These are phyloP conservation scores for Alternaria viburni DNA, from an alignment of 2,329 filamentous ascomycete genomes.

Conservation along the genomic window DNA sequence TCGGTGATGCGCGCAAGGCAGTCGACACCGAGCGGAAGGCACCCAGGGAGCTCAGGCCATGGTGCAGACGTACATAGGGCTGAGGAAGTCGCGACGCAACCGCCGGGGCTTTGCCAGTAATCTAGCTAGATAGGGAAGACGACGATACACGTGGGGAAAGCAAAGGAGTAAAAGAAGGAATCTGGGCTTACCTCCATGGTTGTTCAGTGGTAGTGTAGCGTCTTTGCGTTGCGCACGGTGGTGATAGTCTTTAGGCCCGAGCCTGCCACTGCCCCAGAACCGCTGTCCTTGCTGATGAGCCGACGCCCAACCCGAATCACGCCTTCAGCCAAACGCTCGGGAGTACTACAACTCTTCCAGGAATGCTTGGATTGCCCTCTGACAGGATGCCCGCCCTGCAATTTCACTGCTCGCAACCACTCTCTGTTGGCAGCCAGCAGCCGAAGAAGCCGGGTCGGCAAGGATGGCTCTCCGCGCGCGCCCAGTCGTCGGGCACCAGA, in stretches of 20 bases:
- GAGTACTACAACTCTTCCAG: not conserved
- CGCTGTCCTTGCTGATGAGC: conserved; percentile 1
- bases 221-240: conserved; percentile 37
- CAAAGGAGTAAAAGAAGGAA: conserved; percentile 25
- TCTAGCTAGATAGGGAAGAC: conserved; percentile 9
- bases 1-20: conserved; percentile 35
- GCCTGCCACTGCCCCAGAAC: conserved; percentile 12
- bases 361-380: not conserved
- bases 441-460: conserved; percentile 16
- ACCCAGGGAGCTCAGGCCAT: conserved; percentile 37
- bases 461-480: conserved; percentile 14
- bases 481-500: conserved; percentile 14
- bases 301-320: conserved; percentile 3
- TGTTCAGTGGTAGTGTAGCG: conserved; percentile 30
- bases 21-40: conserved; percentile 22
- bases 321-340: not conserved
- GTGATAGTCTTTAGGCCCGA: conserved; percentile 31
- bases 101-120: conserved; percentile 5
- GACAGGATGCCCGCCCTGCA: conserved; percentile 3
- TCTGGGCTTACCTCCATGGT: conserved; percentile 44
- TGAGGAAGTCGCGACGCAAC: conserved; percentile 27
- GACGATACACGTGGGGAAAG: conserved; percentile 15
- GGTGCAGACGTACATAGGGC: conserved; percentile 29
- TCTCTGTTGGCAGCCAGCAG: conserved; percentile 5
- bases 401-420: not conserved